These are phyloP conservation scores for Bjerkandera adusta DNA, from an alignment of 1,284 basidiomycete species.

Conservation along the genomic window DNA sequence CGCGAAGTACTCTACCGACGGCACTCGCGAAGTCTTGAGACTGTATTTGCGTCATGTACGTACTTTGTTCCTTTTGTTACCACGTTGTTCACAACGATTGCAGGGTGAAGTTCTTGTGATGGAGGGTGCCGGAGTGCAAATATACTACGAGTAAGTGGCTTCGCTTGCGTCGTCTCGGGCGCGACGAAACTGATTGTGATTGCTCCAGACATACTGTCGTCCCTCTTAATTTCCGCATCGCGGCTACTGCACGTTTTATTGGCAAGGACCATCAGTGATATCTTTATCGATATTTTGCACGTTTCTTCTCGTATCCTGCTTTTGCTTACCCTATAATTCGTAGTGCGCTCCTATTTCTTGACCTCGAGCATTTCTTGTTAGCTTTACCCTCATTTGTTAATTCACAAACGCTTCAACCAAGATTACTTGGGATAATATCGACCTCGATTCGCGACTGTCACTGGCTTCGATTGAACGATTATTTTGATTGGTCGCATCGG, in stretches of 20 bases:
- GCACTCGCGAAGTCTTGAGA: slow-evolving; percentile 41
- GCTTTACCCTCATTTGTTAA: too few relatives aligned
- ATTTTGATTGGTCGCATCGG: too few relatives aligned
- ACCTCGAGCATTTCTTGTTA: too few relatives aligned
- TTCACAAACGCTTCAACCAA: too few relatives aligned
- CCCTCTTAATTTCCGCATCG: slow-evolving; percentile 50
- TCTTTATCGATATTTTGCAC: not conserved
- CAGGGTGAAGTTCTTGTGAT: slow-evolving; percentile 77
- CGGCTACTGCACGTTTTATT: slow-evolving; percentile 52
- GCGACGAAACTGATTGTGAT: slow-evolving; percentile 1
- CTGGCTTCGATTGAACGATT: too few relatives aligned
- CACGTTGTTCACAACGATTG: not conserved
- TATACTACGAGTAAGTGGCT: slow-evolving; percentile 61
- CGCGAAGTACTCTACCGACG: slow-evolving; percentile 32
- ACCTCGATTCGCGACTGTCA: too few relatives aligned
- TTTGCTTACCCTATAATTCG: not conserved
- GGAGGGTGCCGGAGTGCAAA: slow-evolving; percentile 66
- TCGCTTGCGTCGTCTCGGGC: not conserved
- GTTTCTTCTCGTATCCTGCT: not conserved
- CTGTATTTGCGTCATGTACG: slow-evolving; percentile 67
- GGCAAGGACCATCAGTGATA: slow-evolving; percentile 20
- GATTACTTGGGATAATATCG: too few relatives aligned
- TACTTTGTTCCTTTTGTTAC: slow-evolving; percentile 6
- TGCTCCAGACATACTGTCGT: slow-evolving; percentile 46
- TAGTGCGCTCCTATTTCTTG: not conserved